These are phyloP conservation scores for Cladorrhinum sp. DNA, from an alignment of 2,329 filamentous ascomycete genomes.

Conservation along the genomic window DNA sequence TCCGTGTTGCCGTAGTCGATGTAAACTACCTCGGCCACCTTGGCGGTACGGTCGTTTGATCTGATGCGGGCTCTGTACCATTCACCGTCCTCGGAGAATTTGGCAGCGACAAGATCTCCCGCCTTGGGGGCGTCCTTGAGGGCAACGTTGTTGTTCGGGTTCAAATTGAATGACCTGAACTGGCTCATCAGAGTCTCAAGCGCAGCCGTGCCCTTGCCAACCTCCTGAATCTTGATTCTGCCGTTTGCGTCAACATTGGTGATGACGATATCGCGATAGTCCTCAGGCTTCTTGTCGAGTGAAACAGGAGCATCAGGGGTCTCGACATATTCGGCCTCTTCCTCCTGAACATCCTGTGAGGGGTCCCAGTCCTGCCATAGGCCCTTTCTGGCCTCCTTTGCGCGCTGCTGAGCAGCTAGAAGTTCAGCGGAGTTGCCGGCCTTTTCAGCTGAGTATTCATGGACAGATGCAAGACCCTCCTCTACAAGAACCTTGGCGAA, in stretches of 20 bases:
- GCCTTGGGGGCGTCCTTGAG: conserved; percentile 78
- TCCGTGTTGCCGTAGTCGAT: conserved; percentile 97
- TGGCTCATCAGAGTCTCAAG: conserved; percentile 85
- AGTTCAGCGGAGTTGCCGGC: conserved; percentile 85
- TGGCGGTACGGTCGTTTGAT: conserved; percentile 85
- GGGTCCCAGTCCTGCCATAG: conserved; percentile 96
- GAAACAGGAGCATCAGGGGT: conserved; percentile 52
- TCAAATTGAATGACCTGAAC: conserved; percentile 87
- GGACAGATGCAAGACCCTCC: conserved; percentile 88
- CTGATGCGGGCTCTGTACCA: conserved; percentile 94
- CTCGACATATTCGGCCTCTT: conserved; percentile 46
- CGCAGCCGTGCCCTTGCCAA: conserved; percentile 80
- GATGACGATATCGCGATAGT: conserved; percentile 91
- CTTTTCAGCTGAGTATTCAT: conserved; percentile 94
- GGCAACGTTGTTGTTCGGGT: conserved; percentile 72
- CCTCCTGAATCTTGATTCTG: conserved; percentile 84
- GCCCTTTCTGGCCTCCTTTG: conserved; percentile 84
- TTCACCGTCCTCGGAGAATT: conserved; percentile 82
- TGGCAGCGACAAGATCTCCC: conserved; percentile 86
- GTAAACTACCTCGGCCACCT: conserved; percentile 87
- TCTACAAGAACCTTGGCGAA: conserved; percentile 92
- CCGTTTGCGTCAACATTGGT: conserved; percentile 84
- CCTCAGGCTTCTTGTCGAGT: conserved; percentile 63
- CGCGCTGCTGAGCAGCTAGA: conserved; percentile 79
- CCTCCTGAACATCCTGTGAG: conserved; percentile 68